Percentiles rank a stretch among this genome's conserved stretches.
Evolutionary conservation across 495 filamentous ascomycete genomes (phyloP).

Genomic region (Talaromyces ruber): DNA sequence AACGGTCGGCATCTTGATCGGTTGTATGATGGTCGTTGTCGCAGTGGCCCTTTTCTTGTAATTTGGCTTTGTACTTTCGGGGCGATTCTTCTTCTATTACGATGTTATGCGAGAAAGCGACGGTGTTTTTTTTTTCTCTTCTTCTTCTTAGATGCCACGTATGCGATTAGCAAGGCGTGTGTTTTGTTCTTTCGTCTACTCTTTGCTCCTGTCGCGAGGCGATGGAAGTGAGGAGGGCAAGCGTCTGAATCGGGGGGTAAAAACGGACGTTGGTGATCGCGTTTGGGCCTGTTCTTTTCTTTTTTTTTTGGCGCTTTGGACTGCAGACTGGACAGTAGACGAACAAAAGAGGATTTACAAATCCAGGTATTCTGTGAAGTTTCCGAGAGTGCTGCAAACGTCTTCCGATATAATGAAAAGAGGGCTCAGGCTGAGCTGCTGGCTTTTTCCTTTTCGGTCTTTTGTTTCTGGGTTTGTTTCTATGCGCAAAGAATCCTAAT

Average conservation of each 20-base stretch:
- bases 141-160: neutral
- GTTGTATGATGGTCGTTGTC: neutral
- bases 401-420: neutral
- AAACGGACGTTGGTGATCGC: neutral
- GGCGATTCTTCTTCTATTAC: neutral
- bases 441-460: neutral
- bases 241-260: neutral
- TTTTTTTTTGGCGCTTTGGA: neutral
- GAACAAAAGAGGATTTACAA: neutral
- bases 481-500: neutral
- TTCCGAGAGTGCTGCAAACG: neutral
- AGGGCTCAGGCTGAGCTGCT: neutral
- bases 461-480: neutral
- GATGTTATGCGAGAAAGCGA: neutral
- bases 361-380: neutral
- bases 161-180: neutral
- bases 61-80: neutral
- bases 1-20: constrained; percentile 18
- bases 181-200: neutral
- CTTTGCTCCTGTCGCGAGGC: neutral
- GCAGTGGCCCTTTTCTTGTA: neutral
- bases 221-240: neutral
- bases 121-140: neutral
- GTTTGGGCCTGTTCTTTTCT: neutral
- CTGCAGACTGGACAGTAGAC: neutral